Evolutionary conservation across 805 yeast species (phyloP), one percentile per base, ranked within the genome.

Genomic region (Trichomonascus vanleenenianus): DNA sequence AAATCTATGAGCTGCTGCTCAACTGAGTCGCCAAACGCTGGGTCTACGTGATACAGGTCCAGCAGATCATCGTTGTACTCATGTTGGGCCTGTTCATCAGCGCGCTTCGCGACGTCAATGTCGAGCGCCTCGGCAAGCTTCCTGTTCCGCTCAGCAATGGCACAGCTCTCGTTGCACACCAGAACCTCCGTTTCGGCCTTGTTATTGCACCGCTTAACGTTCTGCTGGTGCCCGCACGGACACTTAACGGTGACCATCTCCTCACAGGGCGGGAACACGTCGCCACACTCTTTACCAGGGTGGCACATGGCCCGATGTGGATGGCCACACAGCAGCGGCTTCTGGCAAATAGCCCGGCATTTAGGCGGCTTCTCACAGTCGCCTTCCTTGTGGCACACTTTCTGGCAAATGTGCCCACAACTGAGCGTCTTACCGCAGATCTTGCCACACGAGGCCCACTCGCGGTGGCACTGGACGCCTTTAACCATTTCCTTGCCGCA

Each of bases 161-260:
- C 78, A 66, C 97, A 88, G 20, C 75, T 77, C 8, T 79, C 83
- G 57, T 81, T 84, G 68, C 96, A 88, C 18, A 70, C 72, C 20
- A 85, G 54, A 1, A 54, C 52, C 2, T 68, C 70, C 40, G 64
- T 64, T 1, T 67, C 64, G 2, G 67, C 70, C 40, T 64, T 64
- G 9, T 33, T 4, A 10, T 25, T 16, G 33, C 45, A 43, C n/a
- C 25, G 33, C n/a, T n/a, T n/a, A 7, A 14, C 19, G 30, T 18
- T 14, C 14, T 15, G n/a, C 34, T 72, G 60, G 53, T 81, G 66
- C 2, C 86, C 86, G 66, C 96, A 88, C 14, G 61, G 66, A 59
- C 96, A 88, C 1, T 57, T 52, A 1, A 84, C 56, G 2, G 56
- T 60, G 2, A 85, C 78, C 25, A 55, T 50, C 22, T 73, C 79